Conservation (phyloP, 148 eudicot genomes). For the Fagopyrum tataricum region DNA sequence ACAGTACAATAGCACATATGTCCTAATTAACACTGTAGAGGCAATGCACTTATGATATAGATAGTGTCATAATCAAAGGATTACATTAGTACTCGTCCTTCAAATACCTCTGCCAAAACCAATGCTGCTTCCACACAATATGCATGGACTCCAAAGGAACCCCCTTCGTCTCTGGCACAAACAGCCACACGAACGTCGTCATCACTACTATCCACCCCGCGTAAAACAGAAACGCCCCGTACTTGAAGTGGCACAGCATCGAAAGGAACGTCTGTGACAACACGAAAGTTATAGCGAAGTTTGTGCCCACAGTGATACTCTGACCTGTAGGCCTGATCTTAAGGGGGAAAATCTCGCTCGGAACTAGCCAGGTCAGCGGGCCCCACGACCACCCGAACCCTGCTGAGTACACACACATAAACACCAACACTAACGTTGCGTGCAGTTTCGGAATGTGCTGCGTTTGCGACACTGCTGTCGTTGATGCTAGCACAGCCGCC, state of each 20-base stretch:
- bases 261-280: conserved; percentile 29
- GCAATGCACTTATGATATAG: background rate
- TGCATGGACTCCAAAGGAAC: conserved; percentile 27
- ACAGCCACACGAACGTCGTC: conserved; percentile 26
- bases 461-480: conserved; percentile 9
- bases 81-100: conserved; percentile 12
- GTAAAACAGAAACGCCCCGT: conserved; percentile 29
- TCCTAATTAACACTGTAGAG: background rate
- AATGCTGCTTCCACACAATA: conserved; percentile 32
- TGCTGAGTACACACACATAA: conserved; percentile 28
- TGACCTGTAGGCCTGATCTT: conserved; percentile 31
- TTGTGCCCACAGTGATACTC: conserved; percentile 27
- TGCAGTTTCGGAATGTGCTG: conserved; percentile 11
- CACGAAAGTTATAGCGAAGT: conserved; percentile 31
- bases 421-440: conserved; percentile 16
- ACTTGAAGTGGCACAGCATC: conserved; percentile 37
- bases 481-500: conserved; percentile 22
- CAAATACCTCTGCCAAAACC: conserved; percentile 34
- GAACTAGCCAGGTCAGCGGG: conserved; percentile 36
- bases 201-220: conserved; percentile 21
- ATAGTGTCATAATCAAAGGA: background rate
- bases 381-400: conserved; percentile 57
- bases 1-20: background rate
- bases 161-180: conserved; percentile 41
- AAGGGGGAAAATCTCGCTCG: conserved; percentile 38